Evolutionary conservation across 805 yeast species (phyloP).

Genomic region (Clavispora phyllophila): DNA sequence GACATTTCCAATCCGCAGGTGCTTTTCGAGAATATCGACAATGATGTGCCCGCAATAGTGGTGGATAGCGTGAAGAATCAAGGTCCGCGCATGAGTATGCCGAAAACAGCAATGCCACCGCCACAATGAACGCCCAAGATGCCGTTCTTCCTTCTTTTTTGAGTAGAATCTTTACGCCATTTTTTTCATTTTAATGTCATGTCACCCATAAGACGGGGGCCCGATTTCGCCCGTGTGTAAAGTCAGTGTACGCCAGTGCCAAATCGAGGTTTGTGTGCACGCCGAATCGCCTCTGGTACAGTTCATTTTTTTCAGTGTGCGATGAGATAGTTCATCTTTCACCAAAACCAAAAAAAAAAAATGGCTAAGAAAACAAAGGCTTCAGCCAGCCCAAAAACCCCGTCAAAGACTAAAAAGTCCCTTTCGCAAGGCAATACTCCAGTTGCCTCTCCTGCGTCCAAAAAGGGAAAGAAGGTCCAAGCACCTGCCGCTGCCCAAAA

Average conservation of each 20-base stretch:
- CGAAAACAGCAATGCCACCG: slow-evolving; percentile 36
- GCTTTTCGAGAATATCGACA: slow-evolving; percentile 31
- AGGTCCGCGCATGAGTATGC: slow-evolving; percentile 14
- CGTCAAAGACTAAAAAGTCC: slow-evolving; percentile 3
- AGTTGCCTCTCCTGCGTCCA: slow-evolving; percentile 1
- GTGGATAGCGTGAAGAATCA: slow-evolving; percentile 27
- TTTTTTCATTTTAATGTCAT: too few relatives aligned
- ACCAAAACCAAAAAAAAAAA: not conserved
- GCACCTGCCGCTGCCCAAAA: slow-evolving; percentile 9
- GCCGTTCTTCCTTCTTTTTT: too few relatives aligned
- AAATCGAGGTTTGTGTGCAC: not conserved
- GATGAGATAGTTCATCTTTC: slow-evolving; percentile 9
- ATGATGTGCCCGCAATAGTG: slow-evolving; percentile 39
- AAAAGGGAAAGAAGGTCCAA: slow-evolving; percentile 1
- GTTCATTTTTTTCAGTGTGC: slow-evolving; percentile 10
- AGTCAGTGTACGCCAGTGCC: not conserved
- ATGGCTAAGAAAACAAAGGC: slow-evolving; percentile 16
- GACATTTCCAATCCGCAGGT: slow-evolving; percentile 32
- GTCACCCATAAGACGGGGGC: too few relatives aligned
- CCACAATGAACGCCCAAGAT: slow-evolving; percentile 4
- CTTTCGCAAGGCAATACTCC: slow-evolving; percentile 4
- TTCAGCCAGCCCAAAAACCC: slow-evolving; percentile 17
- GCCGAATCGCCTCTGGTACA: not conserved
- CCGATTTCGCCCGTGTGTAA: too few relatives aligned
- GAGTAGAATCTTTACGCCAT: too few relatives aligned